phyloP scores from a whole-genome alignment of 768 basidiomycete genomes.

The Hygrocybe coccinea region DNA sequence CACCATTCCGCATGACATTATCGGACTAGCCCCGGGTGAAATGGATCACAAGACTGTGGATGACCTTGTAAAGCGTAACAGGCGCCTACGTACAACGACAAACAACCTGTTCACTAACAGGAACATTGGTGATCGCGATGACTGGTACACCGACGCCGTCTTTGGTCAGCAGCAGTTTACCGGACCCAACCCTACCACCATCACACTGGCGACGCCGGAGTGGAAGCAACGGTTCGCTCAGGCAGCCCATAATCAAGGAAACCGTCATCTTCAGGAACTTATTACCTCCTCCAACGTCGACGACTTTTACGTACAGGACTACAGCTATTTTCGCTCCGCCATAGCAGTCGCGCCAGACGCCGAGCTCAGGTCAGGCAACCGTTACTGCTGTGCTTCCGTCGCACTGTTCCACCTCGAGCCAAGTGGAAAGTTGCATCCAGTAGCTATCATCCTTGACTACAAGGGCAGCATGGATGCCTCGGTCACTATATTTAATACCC shows the following conservation, averaged over 20 bases:
- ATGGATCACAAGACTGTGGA: conserved; percentile 12
- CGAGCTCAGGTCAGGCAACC: conserved; percentile 8
- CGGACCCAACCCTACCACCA: conserved; percentile 27
- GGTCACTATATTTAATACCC: conserved; percentile 28
- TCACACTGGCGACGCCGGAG: conserved; percentile 16
- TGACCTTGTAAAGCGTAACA: conserved; percentile 16
- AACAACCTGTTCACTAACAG: conserved; percentile 20
- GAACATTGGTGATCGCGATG: conserved; percentile 28
- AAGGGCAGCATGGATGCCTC: conserved; percentile 23
- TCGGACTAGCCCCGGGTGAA: conserved; percentile 6
- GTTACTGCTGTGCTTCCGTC: conserved; percentile 27
- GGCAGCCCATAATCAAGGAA: conserved; percentile 13
- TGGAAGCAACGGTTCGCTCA: conserved; percentile 20
- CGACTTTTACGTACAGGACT: conserved; percentile 22
- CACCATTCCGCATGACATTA: not conserved
- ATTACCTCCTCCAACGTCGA: conserved; percentile 6
- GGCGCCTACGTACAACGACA: conserved; percentile 8
- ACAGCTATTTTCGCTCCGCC: conserved; percentile 22
- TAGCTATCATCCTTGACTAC: conserved; percentile 30
- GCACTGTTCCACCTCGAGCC: conserved; percentile 25
- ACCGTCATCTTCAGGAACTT: conserved; percentile 12
- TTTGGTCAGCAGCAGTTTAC: conserved; percentile 30
- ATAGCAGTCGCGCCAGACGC: conserved; percentile 16
- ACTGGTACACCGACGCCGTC: conserved; percentile 31
- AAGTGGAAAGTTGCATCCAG: conserved; percentile 25